Base-by-base conservation (phyloP, 805 yeast species). In the Wickerhamomyces hampshirensis region DNA sequence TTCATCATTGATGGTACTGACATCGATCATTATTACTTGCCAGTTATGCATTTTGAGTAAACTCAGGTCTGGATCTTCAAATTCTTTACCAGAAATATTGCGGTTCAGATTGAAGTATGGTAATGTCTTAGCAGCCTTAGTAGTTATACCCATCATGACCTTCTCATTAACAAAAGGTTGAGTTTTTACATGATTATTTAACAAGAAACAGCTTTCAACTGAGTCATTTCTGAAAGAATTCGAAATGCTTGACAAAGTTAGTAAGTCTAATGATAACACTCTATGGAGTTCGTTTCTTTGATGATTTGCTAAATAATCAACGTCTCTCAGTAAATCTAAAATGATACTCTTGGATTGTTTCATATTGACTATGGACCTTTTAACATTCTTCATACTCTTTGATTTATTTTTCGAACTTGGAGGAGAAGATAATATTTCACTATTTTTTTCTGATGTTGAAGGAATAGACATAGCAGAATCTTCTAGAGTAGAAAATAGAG, bases 11-110 rank as follows among this genome's bases (percentile, higher is more conserved):
- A 65, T 48, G 0, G 73, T 60, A 43, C 86, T 77, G 7, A 75
- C 51, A 47, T 81, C 89, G 17, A 88, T 56, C 1, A 81, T 65
- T 1, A 85, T 59, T 1, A 80, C 70, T 4, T 65, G 49, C 89
- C 88, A 82, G 15, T 59, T 55, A 1, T 54, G 38, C 0, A 84
- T 84, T 28, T 47, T 31, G 6, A 40, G 43, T 4, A 46, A 28
- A 2, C 27, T 34, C 28, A 38, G 36, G 16, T 38, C 47, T 17
- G 32, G 28, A n/a, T 18, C 12, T 13, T 35, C 40, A 5, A 33
- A 26, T 15, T 35, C 4, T 6, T 28, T 12, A 11, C 27, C 26
- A 14, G 18, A 18, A 12, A 31, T 12, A 8, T 7, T 11, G 5
- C 32, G 40, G 16, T 38, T 33, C n/a, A 38, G 35, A 24, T 31